Conservation (phyloP, 2,329 filamentous ascomycete species). For the Fusarium paranaense region DNA sequence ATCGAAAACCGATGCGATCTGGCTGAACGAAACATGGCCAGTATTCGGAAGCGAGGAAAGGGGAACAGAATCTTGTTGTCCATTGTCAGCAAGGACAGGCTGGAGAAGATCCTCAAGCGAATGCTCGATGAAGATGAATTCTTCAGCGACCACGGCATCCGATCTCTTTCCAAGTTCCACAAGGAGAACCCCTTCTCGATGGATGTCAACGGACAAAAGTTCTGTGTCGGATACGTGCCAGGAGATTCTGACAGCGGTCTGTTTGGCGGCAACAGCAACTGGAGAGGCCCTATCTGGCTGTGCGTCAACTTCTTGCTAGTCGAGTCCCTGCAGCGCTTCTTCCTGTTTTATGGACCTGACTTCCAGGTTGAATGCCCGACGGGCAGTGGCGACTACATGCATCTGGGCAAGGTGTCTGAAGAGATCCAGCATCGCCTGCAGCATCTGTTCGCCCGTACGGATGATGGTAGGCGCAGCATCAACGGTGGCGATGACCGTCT, state of each 20-base stretch:
- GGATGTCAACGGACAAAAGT: conserved; percentile 93
- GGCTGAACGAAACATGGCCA: conserved; percentile 93
- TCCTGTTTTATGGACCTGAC: conserved; percentile 91
- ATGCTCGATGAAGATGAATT: conserved; percentile 98
- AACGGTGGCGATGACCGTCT: conserved; percentile 87
- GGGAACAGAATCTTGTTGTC: conserved; percentile 88
- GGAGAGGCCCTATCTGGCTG: conserved; percentile 95
- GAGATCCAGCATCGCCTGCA: conserved; percentile 95
- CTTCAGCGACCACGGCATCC: conserved; percentile 88
- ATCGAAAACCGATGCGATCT: conserved; percentile 87
- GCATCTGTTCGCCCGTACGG: conserved; percentile 86
- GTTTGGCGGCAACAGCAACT: conserved; percentile 98
- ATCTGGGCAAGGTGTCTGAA: conserved; percentile 92
- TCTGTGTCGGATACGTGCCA: conserved; percentile 88
- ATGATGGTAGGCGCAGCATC: conserved; percentile 88
- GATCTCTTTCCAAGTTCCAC: conserved; percentile 92
- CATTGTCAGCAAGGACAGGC: conserved; percentile 91
- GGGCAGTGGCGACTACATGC: conserved; percentile 94
- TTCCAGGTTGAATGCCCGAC: conserved; percentile 94
- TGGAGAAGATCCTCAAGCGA: conserved; percentile 86
- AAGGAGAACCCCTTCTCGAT: conserved; percentile 92
- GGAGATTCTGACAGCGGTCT: conserved; percentile 97
- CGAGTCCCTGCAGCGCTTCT: conserved; percentile 94
- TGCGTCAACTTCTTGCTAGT: conserved; percentile 96
- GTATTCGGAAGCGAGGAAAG: conserved; percentile 90